Conservation (phyloP, 176 grass and related monocot species). For the Triticum monococcum region DNA sequence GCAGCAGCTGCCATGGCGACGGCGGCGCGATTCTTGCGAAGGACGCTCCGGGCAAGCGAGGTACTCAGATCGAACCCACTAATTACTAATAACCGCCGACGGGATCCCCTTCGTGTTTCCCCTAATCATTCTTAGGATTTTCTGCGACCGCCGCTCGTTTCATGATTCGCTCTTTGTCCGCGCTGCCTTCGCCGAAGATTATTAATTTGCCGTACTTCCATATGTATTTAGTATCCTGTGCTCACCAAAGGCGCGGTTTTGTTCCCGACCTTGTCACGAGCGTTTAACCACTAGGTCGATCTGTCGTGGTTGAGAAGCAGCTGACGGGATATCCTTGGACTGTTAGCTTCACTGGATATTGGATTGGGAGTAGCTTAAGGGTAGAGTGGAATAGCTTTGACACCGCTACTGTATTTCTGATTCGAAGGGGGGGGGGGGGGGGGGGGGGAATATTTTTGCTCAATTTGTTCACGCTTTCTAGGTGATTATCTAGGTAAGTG, state of each 20-base stretch:
- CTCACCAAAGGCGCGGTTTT: neutral
- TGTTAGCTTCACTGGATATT: neutral
- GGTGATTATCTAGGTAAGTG: neutral
- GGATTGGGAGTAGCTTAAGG: neutral
- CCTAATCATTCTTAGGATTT: neutral
- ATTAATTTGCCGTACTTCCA: neutral
- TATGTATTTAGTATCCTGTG: neutral
- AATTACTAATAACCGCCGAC: neutral
- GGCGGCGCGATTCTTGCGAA: slow-evolving; percentile 40
- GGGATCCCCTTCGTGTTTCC: neutral
- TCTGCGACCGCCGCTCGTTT: neutral
- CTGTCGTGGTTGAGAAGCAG: neutral
- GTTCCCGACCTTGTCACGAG: neutral
- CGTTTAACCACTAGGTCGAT: neutral
- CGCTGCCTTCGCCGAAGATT: neutral
- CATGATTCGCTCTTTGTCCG: neutral
- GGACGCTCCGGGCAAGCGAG: slow-evolving; percentile 26
- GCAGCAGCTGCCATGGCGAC: slow-evolving; percentile 20
- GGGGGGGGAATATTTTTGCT: neutral
- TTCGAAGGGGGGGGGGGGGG: neutral
- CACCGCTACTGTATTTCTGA: neutral
- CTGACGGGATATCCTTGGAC: neutral
- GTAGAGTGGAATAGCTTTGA: neutral
- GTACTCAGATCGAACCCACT: neutral
- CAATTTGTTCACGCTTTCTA: neutral